Evolutionary conservation across 257 asterid species (phyloP), one percentile per base, ranked within the genome.

Genomic region (Nicotiana tomentosiformis): DNA sequence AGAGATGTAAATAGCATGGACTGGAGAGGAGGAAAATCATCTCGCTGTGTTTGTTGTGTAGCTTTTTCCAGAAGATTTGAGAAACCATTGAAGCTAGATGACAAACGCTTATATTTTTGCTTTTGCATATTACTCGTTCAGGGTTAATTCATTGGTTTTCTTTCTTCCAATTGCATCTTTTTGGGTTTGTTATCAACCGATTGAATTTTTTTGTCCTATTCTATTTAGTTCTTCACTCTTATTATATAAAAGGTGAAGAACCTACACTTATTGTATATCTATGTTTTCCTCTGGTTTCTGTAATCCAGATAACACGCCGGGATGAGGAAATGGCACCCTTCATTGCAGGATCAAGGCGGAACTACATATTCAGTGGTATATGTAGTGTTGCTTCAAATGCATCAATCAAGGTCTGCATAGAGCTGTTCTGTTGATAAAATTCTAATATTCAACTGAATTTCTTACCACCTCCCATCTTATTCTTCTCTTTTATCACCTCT

Each of bases 301-400:
- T 77, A 39, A 67, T 80, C 83, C 86, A 96, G 99, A 91, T 96
- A 88, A 91, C 99, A 83, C 98, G 98, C 55, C 92, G 99, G 81
- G 99, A 96, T 85, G 99, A 96, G 90, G 99, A 93, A 90, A 93
- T 96, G 92, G 86, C 92, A 29, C 98, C 98, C 53, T 96, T 92
- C 84, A 87, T 94, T 77, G 93, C 97, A 30, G 98, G 93, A 83
- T 88, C 88, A 82, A 96, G 91, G 88, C 97, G 98, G 80, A 93
- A 86, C 86, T 96, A 96, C 89, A 96, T 96, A 88, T 96, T 93
- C 83, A 98, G 99, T 57, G 98, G 98, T 80, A 93, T 96, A 86
- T 93, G 98, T 83, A 77, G 90, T 74, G 91, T 94, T 86, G 99
- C 99, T 32, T 92, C 97, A 43, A 92, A 92, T 87, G 84, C 92